Conservation (phyloP, 2,329 filamentous ascomycete genomes). For the Fusarium musae region DNA sequence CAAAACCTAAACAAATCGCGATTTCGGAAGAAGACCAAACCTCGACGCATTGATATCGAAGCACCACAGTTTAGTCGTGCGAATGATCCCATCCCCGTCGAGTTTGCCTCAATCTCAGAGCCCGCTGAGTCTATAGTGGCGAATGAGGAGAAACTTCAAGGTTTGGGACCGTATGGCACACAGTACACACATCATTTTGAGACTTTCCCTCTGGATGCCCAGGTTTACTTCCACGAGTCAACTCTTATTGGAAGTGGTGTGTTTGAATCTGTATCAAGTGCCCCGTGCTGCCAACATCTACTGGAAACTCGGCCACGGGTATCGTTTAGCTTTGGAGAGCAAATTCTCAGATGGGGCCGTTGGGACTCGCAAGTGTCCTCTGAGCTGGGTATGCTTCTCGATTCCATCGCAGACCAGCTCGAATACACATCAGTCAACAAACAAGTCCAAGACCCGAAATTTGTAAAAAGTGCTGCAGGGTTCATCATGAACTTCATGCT, state of each 20-base stretch:
- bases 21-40: slow-evolving; percentile 57
- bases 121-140: slow-evolving; percentile 9
- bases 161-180: slow-evolving; percentile 69
- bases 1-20: slow-evolving; percentile 42
- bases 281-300: slow-evolving; percentile 45
- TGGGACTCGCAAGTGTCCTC: slow-evolving; percentile 71
- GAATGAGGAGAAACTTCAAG: slow-evolving; percentile 53
- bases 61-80: slow-evolving; percentile 65
- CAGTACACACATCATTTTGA: slow-evolving; percentile 72
- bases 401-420: slow-evolving; percentile 65
- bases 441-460: slow-evolving; percentile 17
- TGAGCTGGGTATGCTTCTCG: slow-evolving; percentile 70
- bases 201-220: slow-evolving; percentile 65
- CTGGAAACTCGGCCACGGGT: slow-evolving; percentile 47
- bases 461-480: slow-evolving; percentile 48
- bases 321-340: slow-evolving; percentile 60
- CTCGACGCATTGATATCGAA: slow-evolving; percentile 59
- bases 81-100: slow-evolving; percentile 59
- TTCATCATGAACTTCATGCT: slow-evolving; percentile 63
- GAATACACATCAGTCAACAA: slow-evolving; percentile 22
- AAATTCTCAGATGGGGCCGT: slow-evolving; percentile 62
- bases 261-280: slow-evolving; percentile 54
- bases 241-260: slow-evolving; percentile 68
- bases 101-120: slow-evolving; percentile 17
- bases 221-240: slow-evolving; percentile 68